A percentile compares a stretch with the other conserved stretches of the same genome.
Evolutionary conservation across 2,329 filamentous ascomycete genomes (phyloP).

Genomic region (Phoma herbarum): DNA sequence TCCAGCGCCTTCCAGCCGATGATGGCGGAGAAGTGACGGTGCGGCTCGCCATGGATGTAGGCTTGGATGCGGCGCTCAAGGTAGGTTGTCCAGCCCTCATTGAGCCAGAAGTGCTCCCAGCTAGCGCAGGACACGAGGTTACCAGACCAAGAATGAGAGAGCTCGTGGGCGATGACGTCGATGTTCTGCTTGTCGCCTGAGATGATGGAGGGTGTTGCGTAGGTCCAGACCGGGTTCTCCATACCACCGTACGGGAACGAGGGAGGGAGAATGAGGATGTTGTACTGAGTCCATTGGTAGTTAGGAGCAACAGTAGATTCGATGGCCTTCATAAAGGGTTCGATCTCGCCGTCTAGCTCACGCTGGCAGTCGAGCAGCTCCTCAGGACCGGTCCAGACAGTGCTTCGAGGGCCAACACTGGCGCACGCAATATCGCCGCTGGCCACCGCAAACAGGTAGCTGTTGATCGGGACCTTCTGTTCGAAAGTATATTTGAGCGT

Average conservation of each 20-base stretch:
- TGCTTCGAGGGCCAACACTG: constrained; percentile 84
- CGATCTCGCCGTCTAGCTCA: constrained; percentile 91
- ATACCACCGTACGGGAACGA: constrained; percentile 71
- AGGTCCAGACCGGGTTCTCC: constrained; percentile 95
- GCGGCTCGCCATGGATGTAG: constrained; percentile 79
- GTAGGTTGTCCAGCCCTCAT: constrained; percentile 92
- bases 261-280: constrained; percentile 87
- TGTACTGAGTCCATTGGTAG: constrained; percentile 95
- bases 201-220: constrained; percentile 93
- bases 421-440: constrained; percentile 83
- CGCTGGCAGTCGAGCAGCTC: constrained; percentile 84
- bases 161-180: constrained; percentile 92
- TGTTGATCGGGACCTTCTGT: constrained; percentile 91
- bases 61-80: constrained; percentile 86
- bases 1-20: constrained; percentile 93
- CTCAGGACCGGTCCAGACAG: constrained; percentile 87
- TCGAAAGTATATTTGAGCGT: constrained; percentile 81
- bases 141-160: constrained; percentile 82
- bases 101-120: constrained; percentile 80
- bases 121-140: constrained; percentile 82
- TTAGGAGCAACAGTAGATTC: constrained; percentile 79
- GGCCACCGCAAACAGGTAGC: constrained; percentile 93
- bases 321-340: constrained; percentile 87
- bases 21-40: constrained; percentile 93
- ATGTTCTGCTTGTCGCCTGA: constrained; percentile 85